These are phyloP conservation scores for Trametes pubescens DNA, from an alignment of 1,284 basidiomycete genomes.

Conservation along the genomic window DNA sequence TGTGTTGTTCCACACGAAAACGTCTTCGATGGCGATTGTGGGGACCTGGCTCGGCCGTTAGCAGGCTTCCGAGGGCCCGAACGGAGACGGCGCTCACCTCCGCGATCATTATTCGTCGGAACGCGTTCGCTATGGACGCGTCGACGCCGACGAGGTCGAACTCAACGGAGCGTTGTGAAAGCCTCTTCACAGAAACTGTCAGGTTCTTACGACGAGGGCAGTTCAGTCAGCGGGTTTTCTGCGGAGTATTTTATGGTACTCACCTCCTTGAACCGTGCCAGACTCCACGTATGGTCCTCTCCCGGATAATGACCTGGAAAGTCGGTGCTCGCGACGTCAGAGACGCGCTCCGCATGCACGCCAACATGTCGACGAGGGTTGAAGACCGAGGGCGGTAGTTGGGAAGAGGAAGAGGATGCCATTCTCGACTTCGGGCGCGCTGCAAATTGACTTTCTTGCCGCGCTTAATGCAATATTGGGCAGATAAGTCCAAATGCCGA, in stretches of 20 bases:
- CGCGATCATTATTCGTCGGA: slow-evolving; percentile 91
- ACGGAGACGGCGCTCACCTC: slow-evolving; percentile 67
- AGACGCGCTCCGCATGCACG: slow-evolving; percentile 76
- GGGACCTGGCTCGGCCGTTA: slow-evolving; percentile 68
- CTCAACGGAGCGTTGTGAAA: slow-evolving; percentile 87
- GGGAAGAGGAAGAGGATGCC: slow-evolving; percentile 38
- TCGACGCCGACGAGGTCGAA: slow-evolving; percentile 98
- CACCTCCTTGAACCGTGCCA: slow-evolving; percentile 81
- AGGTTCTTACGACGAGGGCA: slow-evolving; percentile 61
- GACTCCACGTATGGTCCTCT: slow-evolving; percentile 87
- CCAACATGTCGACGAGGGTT: slow-evolving; percentile 58
- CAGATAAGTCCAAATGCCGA: neutral
- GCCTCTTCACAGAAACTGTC: slow-evolving; percentile 75
- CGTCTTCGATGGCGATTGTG: slow-evolving; percentile 91
- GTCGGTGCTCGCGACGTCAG: slow-evolving; percentile 85
- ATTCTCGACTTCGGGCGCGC: slow-evolving; percentile 29
- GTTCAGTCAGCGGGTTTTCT: slow-evolving; percentile 9
- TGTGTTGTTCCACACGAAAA: slow-evolving; percentile 97
- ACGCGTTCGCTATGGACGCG: slow-evolving; percentile 95
- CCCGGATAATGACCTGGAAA: slow-evolving; percentile 88
- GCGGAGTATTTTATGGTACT: slow-evolving; percentile 36
- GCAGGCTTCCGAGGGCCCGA: neutral
- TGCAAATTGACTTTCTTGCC: slow-evolving; percentile 32
- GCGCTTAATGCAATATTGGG: neutral
- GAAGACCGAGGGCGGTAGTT: slow-evolving; percentile 41